These are phyloP conservation scores for Botrytis elliptica DNA, from an alignment of 2,329 filamentous ascomycete genomes.

Conservation along the genomic window DNA sequence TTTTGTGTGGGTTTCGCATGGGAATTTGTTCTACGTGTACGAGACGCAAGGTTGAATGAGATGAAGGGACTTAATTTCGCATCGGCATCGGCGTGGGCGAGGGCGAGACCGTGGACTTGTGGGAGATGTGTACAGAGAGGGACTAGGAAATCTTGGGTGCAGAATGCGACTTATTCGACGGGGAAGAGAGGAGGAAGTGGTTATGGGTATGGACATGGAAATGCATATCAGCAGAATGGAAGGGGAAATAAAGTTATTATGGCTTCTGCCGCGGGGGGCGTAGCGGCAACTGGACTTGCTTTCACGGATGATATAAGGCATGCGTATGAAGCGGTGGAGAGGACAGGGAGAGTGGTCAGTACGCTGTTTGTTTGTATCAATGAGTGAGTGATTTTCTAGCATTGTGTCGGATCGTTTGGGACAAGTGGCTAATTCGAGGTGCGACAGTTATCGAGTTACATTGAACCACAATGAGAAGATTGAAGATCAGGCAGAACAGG, in stretches of 20 bases:
- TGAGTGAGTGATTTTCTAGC: conserved; percentile 60
- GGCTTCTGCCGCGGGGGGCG: conserved; percentile 31
- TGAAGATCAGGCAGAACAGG: conserved; percentile 62
- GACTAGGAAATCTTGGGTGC: background rate
- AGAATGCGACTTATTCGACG: conserved; percentile 12
- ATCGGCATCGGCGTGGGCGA: conserved; percentile 23
- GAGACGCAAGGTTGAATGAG: conserved; percentile 24
- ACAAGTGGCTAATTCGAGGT: conserved; percentile 12
- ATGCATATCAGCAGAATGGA: background rate
- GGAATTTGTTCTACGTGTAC: background rate
- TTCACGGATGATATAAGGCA: conserved; percentile 72
- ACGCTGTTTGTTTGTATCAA: conserved; percentile 81
- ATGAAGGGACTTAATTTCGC: conserved; percentile 36
- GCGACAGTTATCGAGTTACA: conserved; percentile 76
- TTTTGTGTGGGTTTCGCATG: conserved; percentile 6
- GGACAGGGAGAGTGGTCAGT: conserved; percentile 74
- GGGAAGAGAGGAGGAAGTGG: conserved; percentile 21
- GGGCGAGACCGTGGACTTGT: conserved; percentile 33
- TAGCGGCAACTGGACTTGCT: conserved; percentile 42
- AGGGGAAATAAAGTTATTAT: conserved; percentile 21
- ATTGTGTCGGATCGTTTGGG: background rate
- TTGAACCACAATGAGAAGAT: conserved; percentile 66
- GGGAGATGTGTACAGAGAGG: conserved; percentile 29
- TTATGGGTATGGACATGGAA: conserved; percentile 17
- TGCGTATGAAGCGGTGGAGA: conserved; percentile 70